Conservation (phyloP, 2,329 filamentous ascomycete genomes). For the Triangularia setosa region DNA sequence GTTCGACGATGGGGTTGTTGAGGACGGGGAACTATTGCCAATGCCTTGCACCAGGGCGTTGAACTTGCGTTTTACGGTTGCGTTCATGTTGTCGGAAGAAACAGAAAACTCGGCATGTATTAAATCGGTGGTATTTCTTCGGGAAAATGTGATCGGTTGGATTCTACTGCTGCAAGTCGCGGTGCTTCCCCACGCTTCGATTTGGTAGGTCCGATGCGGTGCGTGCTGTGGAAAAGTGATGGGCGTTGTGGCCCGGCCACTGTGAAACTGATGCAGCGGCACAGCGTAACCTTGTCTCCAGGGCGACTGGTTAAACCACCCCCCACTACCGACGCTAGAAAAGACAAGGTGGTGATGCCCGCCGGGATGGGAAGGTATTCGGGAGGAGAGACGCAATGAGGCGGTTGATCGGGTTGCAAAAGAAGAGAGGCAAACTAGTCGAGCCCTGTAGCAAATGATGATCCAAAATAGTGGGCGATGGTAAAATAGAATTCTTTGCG, state of each 20-base stretch:
- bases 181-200: background rate
- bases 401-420: no score
- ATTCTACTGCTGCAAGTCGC: background rate
- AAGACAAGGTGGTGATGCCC: background rate
- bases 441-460: background rate
- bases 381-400: background rate
- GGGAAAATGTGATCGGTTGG: background rate
- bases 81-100: slow-evolving; percentile 52
- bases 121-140: background rate
- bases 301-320: background rate
- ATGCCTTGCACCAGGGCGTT: slow-evolving; percentile 68
- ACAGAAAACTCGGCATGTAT: background rate
- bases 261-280: background rate
- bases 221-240: background rate
- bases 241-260: background rate
- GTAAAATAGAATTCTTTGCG: background rate
- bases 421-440: background rate
- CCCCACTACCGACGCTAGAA: background rate
- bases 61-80: slow-evolving; percentile 75
- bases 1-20: slow-evolving; percentile 37
- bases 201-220: background rate
- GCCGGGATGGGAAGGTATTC: background rate
- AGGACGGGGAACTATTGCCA: slow-evolving; percentile 42
- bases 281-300: background rate
- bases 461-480: background rate